Conservation (phyloP, 345 rosid species). For the Populus euphratica region DNA sequence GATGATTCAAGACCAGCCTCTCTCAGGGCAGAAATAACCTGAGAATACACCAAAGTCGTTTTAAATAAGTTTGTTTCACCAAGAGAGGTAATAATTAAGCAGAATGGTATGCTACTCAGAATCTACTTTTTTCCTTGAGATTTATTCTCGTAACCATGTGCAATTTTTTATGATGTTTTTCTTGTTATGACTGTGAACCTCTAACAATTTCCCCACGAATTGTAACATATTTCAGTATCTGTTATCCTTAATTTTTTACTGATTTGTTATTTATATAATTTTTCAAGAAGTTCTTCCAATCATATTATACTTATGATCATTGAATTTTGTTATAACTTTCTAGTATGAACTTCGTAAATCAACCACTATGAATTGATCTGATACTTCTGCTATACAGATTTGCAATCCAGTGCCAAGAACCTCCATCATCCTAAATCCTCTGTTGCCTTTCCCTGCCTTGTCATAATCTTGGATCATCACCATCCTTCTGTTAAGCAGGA, state of each 20-base stretch:
- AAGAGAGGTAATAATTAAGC: neutral
- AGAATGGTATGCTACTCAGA: neutral
- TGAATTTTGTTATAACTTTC: neutral
- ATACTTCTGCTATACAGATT: neutral
- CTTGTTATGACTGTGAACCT: neutral
- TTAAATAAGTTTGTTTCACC: neutral
- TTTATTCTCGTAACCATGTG: neutral
- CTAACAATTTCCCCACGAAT: neutral
- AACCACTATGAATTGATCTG: neutral
- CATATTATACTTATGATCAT: neutral
- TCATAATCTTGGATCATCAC: neutral
- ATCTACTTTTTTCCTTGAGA: neutral
- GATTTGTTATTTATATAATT: neutral
- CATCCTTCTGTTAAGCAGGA: neutral
- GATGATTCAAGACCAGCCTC: conserved; percentile 83
- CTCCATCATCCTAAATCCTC: neutral
- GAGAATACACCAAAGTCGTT: conserved; percentile 8
- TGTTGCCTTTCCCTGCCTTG: neutral
- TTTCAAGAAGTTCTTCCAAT: neutral
- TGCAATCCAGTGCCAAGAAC: neutral
- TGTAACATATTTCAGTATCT: neutral
- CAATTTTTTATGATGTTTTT: neutral
- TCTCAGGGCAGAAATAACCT: conserved; percentile 64
- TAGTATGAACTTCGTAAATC: neutral
- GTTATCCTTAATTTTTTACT: neutral